Conservation (phyloP, 805 yeast genomes). For the Dipodascus albidus region DNA sequence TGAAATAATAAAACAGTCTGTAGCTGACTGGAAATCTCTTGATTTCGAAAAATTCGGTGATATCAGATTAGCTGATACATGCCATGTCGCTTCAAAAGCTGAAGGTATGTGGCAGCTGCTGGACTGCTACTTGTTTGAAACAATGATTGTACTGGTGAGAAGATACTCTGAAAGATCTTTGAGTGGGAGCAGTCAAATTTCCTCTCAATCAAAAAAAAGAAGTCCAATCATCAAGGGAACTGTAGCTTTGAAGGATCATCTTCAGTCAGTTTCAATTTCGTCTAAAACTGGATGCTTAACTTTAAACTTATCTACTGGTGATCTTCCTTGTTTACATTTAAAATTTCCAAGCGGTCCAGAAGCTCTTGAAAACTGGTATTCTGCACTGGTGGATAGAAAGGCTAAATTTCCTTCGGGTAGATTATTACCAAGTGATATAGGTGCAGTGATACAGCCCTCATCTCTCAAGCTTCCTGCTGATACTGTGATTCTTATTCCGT, state of each 20-base stretch:
- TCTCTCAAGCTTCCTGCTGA: slow-evolving; percentile 7
- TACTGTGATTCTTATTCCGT: slow-evolving; percentile 9
- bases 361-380: slow-evolving; percentile 7
- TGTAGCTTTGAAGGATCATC: slow-evolving; percentile 8
- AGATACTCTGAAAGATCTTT: slow-evolving; percentile 1
- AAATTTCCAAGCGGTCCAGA: slow-evolving; percentile 5
- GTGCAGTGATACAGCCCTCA: background rate
- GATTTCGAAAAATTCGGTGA: slow-evolving; percentile 9
- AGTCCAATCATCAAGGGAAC: slow-evolving; percentile 6
- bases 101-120: slow-evolving; percentile 8
- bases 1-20: background rate
- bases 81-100: slow-evolving; percentile 5
- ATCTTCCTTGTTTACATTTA: slow-evolving; percentile 7
- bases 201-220: background rate
- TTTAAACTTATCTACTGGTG: slow-evolving; percentile 3
- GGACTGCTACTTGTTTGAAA: slow-evolving; percentile 10
- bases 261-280: slow-evolving; percentile 3
- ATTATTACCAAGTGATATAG: background rate
- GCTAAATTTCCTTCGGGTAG: slow-evolving; percentile 1
- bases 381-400: slow-evolving; percentile 8
- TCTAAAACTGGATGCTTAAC: slow-evolving; percentile 4
- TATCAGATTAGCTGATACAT: slow-evolving; percentile 6
- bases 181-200: background rate
- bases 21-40: slow-evolving; percentile 3
- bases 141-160: slow-evolving; percentile 7